A percentile compares a stretch with the other conserved stretches of the same genome.
Conservation (phyloP, 805 yeast species). For the Spathaspora gorwiae region DNA sequence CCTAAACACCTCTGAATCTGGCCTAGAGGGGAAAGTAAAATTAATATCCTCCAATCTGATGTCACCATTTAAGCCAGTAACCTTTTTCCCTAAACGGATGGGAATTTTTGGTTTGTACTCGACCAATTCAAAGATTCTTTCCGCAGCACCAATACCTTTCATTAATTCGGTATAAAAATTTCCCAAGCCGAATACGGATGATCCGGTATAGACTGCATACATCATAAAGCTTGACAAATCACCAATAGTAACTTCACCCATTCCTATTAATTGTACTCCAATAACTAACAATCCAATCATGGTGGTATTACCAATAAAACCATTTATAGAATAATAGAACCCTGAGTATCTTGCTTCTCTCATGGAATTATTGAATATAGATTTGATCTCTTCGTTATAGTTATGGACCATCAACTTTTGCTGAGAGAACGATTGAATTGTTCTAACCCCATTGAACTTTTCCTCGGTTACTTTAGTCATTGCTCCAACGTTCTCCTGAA, state of each 20-base stretch:
- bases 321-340: slow-evolving; percentile 70
- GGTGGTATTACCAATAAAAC: slow-evolving; percentile 78
- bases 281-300: slow-evolving; percentile 70
- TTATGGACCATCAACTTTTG: slow-evolving; percentile 73
- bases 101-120: slow-evolving; percentile 72
- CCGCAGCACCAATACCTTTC: slow-evolving; percentile 97
- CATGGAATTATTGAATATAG: slow-evolving; percentile 62
- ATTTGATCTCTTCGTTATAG: slow-evolving; percentile 68
- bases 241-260: slow-evolving; percentile 77
- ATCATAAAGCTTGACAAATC: slow-evolving; percentile 89
- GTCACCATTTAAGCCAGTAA: slow-evolving; percentile 43
- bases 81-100: slow-evolving; percentile 56
- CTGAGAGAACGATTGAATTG: slow-evolving; percentile 88
- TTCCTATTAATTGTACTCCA: slow-evolving; percentile 78
- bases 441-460: slow-evolving; percentile 75
- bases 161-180: slow-evolving; percentile 89
- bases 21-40: slow-evolving; percentile 83
- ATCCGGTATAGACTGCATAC: slow-evolving; percentile 92
- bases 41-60: slow-evolving; percentile 59
- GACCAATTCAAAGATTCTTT: slow-evolving; percentile 80
- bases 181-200: slow-evolving; percentile 87
- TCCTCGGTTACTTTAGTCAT: slow-evolving; percentile 91
- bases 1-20: slow-evolving; percentile 61
- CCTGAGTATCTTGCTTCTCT: slow-evolving; percentile 80
- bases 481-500: slow-evolving; percentile 81